These are phyloP conservation scores for Alternaria sp. DNA, from an alignment of 2,329 filamentous ascomycete species.

Conservation along the genomic window DNA sequence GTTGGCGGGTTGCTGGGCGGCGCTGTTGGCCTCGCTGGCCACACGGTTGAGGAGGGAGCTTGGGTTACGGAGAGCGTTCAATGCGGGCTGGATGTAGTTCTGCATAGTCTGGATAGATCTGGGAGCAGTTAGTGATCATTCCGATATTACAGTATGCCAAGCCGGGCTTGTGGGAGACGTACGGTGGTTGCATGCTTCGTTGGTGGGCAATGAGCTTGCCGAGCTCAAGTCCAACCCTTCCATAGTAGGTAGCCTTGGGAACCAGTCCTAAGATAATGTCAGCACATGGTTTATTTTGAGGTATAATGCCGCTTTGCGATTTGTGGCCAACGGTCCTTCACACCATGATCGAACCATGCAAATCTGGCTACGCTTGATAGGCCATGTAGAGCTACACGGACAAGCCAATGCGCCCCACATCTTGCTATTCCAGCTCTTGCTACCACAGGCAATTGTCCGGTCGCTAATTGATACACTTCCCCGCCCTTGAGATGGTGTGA, in stretches of 20 bases:
- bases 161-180: conserved; percentile 56
- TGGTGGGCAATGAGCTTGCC: conserved; percentile 84
- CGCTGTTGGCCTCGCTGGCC: conserved; percentile 50
- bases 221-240: conserved; percentile 85
- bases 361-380: conserved; percentile 18
- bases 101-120: conserved; percentile 86
- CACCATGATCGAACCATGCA: conserved; percentile 4
- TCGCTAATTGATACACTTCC: conserved; percentile 17
- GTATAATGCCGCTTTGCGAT: background rate
- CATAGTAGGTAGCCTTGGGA: conserved; percentile 90
- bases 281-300: conserved; percentile 13
- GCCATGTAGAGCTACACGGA: conserved; percentile 21
- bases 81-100: conserved; percentile 79
- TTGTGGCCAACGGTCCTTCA: background rate
- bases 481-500: conserved; percentile 27
- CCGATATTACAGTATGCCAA: background rate
- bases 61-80: conserved; percentile 76
- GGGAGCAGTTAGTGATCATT: conserved; percentile 36
- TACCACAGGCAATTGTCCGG: background rate
- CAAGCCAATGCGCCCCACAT: conserved; percentile 29
- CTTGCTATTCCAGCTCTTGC: background rate
- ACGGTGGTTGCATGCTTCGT: conserved; percentile 96
- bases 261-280: conserved; percentile 71
- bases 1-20: conserved; percentile 62
- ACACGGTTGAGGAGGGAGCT: conserved; percentile 62